Evolutionary conservation across 208 protist species (phyloP), one percentile per base, ranked within the genome.

Genomic region (Trypanosoma theileri): DNA sequence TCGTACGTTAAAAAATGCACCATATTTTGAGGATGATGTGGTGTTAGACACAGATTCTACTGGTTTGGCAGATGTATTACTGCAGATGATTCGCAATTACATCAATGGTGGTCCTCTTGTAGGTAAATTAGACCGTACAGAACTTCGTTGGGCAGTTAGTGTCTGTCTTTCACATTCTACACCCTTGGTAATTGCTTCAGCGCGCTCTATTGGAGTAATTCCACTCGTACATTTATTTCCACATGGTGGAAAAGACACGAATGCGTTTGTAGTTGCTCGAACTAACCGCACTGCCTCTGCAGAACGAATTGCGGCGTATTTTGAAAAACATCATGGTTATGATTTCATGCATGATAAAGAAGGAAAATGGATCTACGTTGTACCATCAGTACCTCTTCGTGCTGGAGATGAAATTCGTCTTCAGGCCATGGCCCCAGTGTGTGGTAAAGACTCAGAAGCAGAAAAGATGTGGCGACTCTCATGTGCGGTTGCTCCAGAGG

Each of bases 51-150:
- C 80, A 0, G 79, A 79, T 19, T 75, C 89, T 24, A 82, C 86
- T 4, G 84, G 85, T 31, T 66, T 96, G 19, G 91, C 91, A 0
- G 91, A 96, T 69, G 81, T 96, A 50, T 69, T 96, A 4, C 72
- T 96, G 16, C 91, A 96, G 67, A 96, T 96, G 91, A 94, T 96
- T 59, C 91, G 88, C 50, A 96, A 96, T 76, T 96, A 96, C 75
- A 80, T 96, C 35, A 89, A 92, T 54, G 88, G 86, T 4, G 91
- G 91, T 0, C 91, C 91, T n/a, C 79, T 94, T 59, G 88, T 94
- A 40, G 91, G 90, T 70, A 94, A 94, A 75, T 69, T 96, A 53
- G 68, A 85, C 12, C 70, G 76, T 52, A 59, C 82, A 19, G 84
- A 92, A n/a, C 76, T 96, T 40, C 80, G 80, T n/a, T 96, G 91